phyloP scores from a whole-genome alignment of 257 asterid genomes.

The Apocynum venetum region DNA sequence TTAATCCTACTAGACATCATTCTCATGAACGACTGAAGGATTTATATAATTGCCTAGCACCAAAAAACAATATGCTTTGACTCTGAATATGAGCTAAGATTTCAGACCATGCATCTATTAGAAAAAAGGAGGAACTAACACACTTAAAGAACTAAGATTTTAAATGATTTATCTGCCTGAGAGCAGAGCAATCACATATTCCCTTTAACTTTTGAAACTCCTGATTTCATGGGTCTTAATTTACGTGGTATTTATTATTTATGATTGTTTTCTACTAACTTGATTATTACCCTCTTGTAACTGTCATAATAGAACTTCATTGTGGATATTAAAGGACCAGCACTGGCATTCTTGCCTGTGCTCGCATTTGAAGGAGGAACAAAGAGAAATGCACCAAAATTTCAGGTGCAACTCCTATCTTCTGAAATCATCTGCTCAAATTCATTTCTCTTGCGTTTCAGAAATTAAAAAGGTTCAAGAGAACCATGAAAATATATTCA shows the following conservation, averaged over 20 bases:
- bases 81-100: not conserved
- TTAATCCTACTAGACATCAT: not conserved
- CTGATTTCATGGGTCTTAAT: not conserved
- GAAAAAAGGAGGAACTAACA: not conserved
- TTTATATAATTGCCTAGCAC: not conserved
- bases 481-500: not conserved
- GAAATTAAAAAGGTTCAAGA: not conserved
- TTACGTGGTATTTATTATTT: not conserved
- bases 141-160: too few species aligned
- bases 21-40: too few species aligned
- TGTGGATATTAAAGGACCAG: conserved; percentile 89
- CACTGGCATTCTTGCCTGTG: conserved; percentile 78
- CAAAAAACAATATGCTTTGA: not conserved
- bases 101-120: not conserved
- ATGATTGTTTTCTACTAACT: conserved; percentile 1
- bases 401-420: conserved; percentile 47
- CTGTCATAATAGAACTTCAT: conserved; percentile 56
- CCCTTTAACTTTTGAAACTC: not conserved
- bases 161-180: not conserved
- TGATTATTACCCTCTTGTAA: not conserved
- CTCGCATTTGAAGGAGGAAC: conserved; percentile 98
- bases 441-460: not conserved
- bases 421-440: not conserved
- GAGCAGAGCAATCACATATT: not conserved
- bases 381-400: conserved; percentile 90